Conservation (phyloP, 768 basidiomycete species). For the Podaxis sp. region DNA sequence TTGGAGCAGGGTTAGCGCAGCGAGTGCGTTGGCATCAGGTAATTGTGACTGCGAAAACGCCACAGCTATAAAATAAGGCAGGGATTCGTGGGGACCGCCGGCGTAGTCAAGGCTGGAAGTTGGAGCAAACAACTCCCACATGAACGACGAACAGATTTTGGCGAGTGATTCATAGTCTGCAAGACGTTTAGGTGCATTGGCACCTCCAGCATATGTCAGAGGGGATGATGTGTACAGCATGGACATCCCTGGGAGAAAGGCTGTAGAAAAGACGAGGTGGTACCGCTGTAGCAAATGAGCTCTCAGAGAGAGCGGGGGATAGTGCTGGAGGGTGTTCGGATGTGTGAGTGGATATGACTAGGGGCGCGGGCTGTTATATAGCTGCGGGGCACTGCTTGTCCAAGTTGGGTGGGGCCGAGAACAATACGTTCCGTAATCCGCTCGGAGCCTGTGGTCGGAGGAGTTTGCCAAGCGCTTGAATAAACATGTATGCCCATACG, state of each 20-base stretch:
- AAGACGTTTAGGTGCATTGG: neutral
- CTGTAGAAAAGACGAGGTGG: neutral
- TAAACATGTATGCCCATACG: no score
- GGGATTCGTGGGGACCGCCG: neutral
- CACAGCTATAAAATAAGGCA: constrained; percentile 13
- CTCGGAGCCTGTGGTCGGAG: neutral
- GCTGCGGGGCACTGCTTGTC: neutral
- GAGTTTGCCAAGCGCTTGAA: neutral
- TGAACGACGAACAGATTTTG: constrained; percentile 12
- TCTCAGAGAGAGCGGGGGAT: neutral
- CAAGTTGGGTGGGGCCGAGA: neutral
- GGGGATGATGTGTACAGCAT: neutral
- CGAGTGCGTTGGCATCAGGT: constrained; percentile 9
- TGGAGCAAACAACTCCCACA: constrained; percentile 3
- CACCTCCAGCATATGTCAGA: neutral
- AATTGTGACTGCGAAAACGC: constrained; percentile 11
- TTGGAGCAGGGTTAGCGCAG: constrained; percentile 10
- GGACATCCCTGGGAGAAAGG: neutral
- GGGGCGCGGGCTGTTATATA: neutral
- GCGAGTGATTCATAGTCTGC: constrained; percentile 12
- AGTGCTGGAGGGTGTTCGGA: neutral
- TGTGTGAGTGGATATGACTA: neutral
- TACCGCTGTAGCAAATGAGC: neutral
- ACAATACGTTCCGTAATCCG: neutral
- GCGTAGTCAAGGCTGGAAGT: neutral